Evolutionary conservation across 768 basidiomycete species (phyloP), one percentile per base, ranked within the genome.

Genomic region (Amanita molliuscula): DNA sequence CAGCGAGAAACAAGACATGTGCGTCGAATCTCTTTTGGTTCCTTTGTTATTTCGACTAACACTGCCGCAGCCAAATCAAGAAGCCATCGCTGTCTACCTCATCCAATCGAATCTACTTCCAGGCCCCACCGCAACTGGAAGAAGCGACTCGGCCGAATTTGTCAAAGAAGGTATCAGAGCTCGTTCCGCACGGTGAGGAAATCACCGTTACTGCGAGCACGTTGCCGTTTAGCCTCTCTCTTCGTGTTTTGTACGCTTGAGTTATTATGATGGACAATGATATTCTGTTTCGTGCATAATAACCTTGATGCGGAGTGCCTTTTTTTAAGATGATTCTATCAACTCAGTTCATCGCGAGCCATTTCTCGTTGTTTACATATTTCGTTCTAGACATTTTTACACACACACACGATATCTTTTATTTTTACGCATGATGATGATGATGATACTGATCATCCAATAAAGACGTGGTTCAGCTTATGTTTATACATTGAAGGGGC

Each of bases 71-170:
- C 55, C 96, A 98, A 80, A 86, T 98, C 69, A 95, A 93, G 70
- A 92, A 84, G 61, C 96, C 96, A 0, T 98, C 96, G 0, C 65
- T 99, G 15, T 88, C 94, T 3, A 79, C 82, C 0, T 73, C 81
- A 4, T 75, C 74, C 20, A 78, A 74, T 57, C 87, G 84, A 33
- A 82, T 98, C 34, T 99, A 96, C 72, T 81, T 93, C 63, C 91
- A 95, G 64, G 88, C 89, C 1, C 95, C 96, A 6, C 88, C 91
- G 4, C 89, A 91, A 60, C 76, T 99, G 11, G 90, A 96, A 63
- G 72, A 81, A 61, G 81, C 81, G 6, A 98, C 93, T 6, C 79
- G 90, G n/a, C 84, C 86, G 4, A 98, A 99, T 64, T 72, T 99
- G 44, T 77, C 82, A 61, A 94, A 88, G 74, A 84, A 77, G 58